Evolutionary conservation across 2,329 filamentous ascomycete species (phyloP), one percentile per base, ranked within the genome.

Genomic region (Microdochium nivale): DNA sequence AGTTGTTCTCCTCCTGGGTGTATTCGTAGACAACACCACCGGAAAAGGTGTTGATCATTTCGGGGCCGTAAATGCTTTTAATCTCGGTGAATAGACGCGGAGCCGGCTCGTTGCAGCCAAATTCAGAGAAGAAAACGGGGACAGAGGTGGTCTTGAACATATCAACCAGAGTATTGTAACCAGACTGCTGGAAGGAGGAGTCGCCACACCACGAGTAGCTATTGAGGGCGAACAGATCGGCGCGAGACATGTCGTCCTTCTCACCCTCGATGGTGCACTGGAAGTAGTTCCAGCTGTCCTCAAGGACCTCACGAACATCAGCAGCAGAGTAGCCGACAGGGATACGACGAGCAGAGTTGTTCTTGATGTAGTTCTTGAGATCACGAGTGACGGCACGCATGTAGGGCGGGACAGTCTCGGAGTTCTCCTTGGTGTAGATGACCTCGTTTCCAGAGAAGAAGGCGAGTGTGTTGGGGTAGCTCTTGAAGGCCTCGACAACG

Each of bases 11-110:
- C 65, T 91, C 88, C 68, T 90, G 78, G 1, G 82, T 83, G 68
- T 81, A 92, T 69, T 94, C 87, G 73, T 92, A 94, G 47, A 92
- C 86, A 47, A 94, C 76, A 56, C 87, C 88, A 56, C 88, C 88
- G 51, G 83, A 85, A 62, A 92, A 83, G 52, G 81, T 73, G 19
- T 74, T 65, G 13, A 70, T 84, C 86, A 92, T 90, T 56, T 88
- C 60, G 37, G 75, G 62, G 52, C 86, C 78, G 67, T 92, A 92
- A 58, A 94, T 82, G 55, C 83, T 74, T 51, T 73, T 75, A 13
- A 90, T 84, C 69, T 94, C 88, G 58, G 86, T 85, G 71, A 90
- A 94, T 60, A 83, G 69, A 59, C 88, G 86, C 14, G 86, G 84
- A n/a, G 71, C 65, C 14, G 83, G 80, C 35, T 76, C 73, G 72